A percentile compares a stretch with the other conserved stretches of the same genome.
These are phyloP conservation scores for Nitzschia palea DNA, from an alignment of 108 stramenopile genomes.

Conservation along the genomic window DNA sequence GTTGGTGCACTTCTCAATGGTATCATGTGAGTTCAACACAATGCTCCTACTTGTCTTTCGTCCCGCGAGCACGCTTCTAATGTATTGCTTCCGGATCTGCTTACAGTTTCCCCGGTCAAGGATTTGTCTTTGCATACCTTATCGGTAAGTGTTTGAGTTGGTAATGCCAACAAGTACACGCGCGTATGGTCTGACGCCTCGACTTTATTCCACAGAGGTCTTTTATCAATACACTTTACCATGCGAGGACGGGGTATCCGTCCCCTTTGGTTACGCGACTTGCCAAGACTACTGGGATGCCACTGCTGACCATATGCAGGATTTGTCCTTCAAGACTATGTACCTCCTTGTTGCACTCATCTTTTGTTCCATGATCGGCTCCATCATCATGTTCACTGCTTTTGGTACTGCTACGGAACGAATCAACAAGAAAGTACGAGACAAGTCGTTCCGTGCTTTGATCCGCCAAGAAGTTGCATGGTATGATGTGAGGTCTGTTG, in stretches of 20 bases:
- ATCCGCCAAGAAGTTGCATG: slow-evolving; percentile 57
- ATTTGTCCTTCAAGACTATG: slow-evolving; percentile 30
- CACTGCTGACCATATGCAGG: slow-evolving; percentile 36
- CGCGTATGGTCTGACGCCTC: no score
- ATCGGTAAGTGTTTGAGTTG: slow-evolving; percentile 58
- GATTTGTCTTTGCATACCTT: slow-evolving; percentile 56
- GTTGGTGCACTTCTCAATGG: slow-evolving; percentile 58
- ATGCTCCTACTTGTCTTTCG: no score
- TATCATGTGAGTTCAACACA: slow-evolving; percentile 28
- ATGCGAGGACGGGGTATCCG: slow-evolving; percentile 25
- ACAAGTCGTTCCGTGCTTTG: slow-evolving; percentile 47
- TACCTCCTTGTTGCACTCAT: slow-evolving; percentile 36
- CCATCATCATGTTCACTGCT: slow-evolving; percentile 47
- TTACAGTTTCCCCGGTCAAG: slow-evolving; percentile 62
- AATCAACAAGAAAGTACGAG: slow-evolving; percentile 68
- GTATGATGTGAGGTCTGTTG: slow-evolving; percentile 49
- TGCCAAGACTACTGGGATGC: slow-evolving; percentile 49
- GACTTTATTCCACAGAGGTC: slow-evolving; percentile 15
- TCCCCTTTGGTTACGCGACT: slow-evolving; percentile 8
- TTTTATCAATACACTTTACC: slow-evolving; percentile 39
- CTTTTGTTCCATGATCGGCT: slow-evolving; percentile 39
- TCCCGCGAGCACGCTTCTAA: background rate
- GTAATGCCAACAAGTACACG: no score
- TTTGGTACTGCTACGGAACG: slow-evolving; percentile 61
- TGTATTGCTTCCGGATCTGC: background rate